A percentile compares a stretch with the other conserved stretches of the same genome.
Conservation (phyloP, 768 basidiomycete genomes). For the Boletus fagicola region DNA sequence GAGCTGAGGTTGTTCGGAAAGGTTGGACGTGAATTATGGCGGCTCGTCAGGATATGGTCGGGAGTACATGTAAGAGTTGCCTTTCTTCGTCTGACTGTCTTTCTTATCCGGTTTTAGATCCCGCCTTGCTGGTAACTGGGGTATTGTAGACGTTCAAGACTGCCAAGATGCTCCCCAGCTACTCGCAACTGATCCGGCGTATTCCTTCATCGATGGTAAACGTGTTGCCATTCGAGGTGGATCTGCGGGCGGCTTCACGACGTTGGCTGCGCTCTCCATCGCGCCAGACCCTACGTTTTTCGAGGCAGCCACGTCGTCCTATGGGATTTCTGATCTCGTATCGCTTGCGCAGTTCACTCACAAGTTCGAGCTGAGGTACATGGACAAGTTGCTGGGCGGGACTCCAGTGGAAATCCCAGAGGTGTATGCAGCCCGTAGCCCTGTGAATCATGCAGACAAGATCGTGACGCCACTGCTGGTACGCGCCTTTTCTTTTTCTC, state of each 20-base stretch:
- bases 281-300: slow-evolving; percentile 42
- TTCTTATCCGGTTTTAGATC: slow-evolving; percentile 28
- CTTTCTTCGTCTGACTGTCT: neutral
- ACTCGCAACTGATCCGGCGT: slow-evolving; percentile 42
- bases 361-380: slow-evolving; percentile 65
- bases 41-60: slow-evolving; percentile 76
- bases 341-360: slow-evolving; percentile 63
- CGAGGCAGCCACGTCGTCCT: slow-evolving; percentile 65
- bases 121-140: slow-evolving; percentile 67
- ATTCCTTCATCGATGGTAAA: slow-evolving; percentile 58
- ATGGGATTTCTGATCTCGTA: slow-evolving; percentile 64
- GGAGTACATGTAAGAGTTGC: slow-evolving; percentile 47
- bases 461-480: slow-evolving; percentile 67
- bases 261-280: slow-evolving; percentile 46
- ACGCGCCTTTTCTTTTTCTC: slow-evolving; percentile 14
- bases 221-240: slow-evolving; percentile 70
- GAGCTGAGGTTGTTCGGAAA: slow-evolving; percentile 16
- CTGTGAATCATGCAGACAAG: slow-evolving; percentile 57
- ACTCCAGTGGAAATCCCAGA: slow-evolving; percentile 49
- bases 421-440: slow-evolving; percentile 59
- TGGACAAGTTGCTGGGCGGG: slow-evolving; percentile 65
- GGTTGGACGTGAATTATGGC: slow-evolving; percentile 75
- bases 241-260: slow-evolving; percentile 74
- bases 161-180: slow-evolving; percentile 51
- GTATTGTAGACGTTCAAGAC: slow-evolving; percentile 69